Evolutionary conservation across 73 alveolate genomes (phyloP), one percentile per base, ranked within the genome.

Genomic region (Paramecium caudatum): DNA sequence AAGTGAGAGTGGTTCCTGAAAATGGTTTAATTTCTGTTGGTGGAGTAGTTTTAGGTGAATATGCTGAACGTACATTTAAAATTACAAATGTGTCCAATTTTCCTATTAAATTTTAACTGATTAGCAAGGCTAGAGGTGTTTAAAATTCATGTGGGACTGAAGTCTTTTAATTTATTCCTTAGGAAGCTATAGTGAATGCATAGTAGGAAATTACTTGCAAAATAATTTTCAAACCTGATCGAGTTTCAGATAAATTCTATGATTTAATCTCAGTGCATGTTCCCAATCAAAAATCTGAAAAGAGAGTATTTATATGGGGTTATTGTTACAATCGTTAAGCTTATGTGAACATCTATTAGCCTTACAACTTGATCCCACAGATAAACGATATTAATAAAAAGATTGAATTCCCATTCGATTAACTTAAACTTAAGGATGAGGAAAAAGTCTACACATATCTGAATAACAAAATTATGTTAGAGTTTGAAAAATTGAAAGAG

Each of bases 241-340:
- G 97, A 78, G 94, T 92, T 34, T 94, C 97, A 43, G 97, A 96
- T 68, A 82, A 97, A 82, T 97, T 92, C 91, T 97, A 94, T 91
- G 98, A 95, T 45, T 93, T 96, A 19, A 85, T 96, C 6, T 83
- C 94, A n/a, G 90, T 95, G 10, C 98, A 96, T 90, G 98, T 97
- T 16, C 99, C 99, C 6, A 97, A 97, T 83, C 93, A 97, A 91
- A 94, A 95, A 46, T 82, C 91, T 61, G 98, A 96, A 50, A 95
- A 97, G 94, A 94, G 95, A 62, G 70, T 97, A 21, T 97, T 91
- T 62, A 82, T 95, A 12, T 87, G 97, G 90, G 99, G 99, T 15
- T 91, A 93, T 92, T 96, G 99, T 78, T 97, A 97, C 95, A 94
- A 87, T 50, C 90, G 99, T 37, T 96, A 96, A 86, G 91, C 91